Evolutionary conservation across 2,329 filamentous ascomycete genomes (phyloP).

Genomic region (Zymoseptoria ardabiliae): DNA sequence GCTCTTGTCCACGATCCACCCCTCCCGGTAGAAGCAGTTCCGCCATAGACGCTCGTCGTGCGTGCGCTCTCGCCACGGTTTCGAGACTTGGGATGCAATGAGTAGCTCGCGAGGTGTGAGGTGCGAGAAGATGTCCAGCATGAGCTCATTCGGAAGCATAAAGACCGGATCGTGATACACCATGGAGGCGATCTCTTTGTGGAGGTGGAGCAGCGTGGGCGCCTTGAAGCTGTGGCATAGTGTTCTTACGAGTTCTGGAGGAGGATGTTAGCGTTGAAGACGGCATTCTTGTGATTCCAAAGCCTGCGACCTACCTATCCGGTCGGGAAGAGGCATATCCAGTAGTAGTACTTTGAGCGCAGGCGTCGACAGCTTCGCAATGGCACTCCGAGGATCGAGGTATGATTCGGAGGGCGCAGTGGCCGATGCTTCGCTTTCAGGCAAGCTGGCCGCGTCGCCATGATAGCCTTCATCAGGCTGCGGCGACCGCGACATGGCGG

Average conservation of each 20-base stretch:
- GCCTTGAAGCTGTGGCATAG: conserved; percentile 15
- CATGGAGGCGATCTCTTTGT: conserved; percentile 48
- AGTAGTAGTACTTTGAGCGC: background rate
- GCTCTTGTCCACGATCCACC: conserved; percentile 51
- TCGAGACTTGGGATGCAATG: conserved; percentile 69
- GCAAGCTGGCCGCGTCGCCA: conserved; percentile 54
- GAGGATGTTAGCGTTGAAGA: background rate
- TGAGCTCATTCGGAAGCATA: conserved; percentile 82
- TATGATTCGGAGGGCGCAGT: background rate
- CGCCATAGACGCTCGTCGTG: conserved; percentile 84
- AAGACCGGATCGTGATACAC: conserved; percentile 82
- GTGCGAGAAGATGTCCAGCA: conserved; percentile 79
- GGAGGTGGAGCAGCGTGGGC: conserved; percentile 7
- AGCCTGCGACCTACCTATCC: background rate
- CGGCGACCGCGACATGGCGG: conserved; percentile 9
- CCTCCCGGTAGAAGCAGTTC: conserved; percentile 71
- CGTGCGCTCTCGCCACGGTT: conserved; percentile 72
- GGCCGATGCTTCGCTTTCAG: conserved; percentile 30
- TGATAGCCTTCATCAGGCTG: conserved; percentile 78
- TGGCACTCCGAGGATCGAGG: background rate
- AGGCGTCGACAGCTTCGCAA: background rate
- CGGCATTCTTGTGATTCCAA: background rate
- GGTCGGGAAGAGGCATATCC: background rate
- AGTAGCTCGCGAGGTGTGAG: conserved; percentile 76
- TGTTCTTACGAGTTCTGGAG: background rate